Evolutionary conservation across 495 filamentous ascomycete genomes (phyloP).

Genomic region (Talaromyces trachyspermus): DNA sequence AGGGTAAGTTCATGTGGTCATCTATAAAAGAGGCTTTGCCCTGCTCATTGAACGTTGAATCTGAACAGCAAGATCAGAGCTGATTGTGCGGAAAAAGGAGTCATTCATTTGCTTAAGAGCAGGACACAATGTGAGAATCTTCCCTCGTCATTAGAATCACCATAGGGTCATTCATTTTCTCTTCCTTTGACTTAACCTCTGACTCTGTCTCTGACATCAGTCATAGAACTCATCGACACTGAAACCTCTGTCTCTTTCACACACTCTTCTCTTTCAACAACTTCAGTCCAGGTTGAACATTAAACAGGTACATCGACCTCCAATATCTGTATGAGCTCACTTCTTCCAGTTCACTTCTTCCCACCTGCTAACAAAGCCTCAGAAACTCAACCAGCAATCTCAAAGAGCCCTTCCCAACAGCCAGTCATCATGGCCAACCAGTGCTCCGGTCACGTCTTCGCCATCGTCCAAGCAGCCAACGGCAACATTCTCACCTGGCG

Average conservation of each 20-base stretch:
- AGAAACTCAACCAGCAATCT: background rate
- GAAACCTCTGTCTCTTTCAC: background rate
- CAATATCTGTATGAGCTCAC: no score
- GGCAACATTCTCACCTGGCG: constrained; percentile 44
- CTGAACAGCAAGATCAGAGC: background rate
- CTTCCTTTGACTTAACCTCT: background rate
- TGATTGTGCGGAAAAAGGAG: background rate
- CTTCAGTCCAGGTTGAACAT: no score
- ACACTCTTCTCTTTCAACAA: no score
- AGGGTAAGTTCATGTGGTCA: no score
- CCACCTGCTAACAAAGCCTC: background rate
- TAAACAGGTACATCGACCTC: no score
- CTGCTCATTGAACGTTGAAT: background rate
- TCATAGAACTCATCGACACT: no score
- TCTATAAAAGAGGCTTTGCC: background rate
- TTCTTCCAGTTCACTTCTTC: background rate
- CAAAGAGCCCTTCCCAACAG: background rate
- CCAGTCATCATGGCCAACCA: constrained; percentile 36
- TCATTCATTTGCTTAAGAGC: background rate
- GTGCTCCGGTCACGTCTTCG: constrained; percentile 38
- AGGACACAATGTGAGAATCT: background rate
- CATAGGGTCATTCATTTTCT: no score
- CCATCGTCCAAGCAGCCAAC: constrained; percentile 39
- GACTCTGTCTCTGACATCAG: no score
- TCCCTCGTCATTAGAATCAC: background rate